phyloP scores from a whole-genome alignment of 2,329 filamentous ascomycete species.

The Aspergillus jensenii region DNA sequence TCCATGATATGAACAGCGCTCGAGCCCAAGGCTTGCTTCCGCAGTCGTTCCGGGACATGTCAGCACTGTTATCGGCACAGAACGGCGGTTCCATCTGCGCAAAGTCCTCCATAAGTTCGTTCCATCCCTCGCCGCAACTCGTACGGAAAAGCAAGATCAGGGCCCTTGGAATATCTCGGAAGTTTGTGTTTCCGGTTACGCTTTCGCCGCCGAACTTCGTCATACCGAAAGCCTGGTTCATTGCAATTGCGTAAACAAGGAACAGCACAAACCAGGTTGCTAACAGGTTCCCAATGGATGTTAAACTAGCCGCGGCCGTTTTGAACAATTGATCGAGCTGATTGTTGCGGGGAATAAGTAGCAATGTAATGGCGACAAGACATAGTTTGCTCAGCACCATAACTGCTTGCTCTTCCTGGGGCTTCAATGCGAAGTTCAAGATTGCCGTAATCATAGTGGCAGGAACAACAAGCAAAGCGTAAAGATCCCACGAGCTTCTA shows the following conservation, averaged over 20 bases:
- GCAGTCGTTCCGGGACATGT: conserved; percentile 87
- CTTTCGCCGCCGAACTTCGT: conserved; percentile 78
- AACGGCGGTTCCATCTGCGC: conserved; percentile 75
- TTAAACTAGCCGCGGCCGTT: conserved; percentile 90
- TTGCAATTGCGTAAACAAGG: conserved; percentile 90
- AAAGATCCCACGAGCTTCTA: conserved; percentile 93
- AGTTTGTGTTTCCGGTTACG: conserved; percentile 80
- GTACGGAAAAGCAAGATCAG: conserved; percentile 90
- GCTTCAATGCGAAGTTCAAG: conserved; percentile 62
- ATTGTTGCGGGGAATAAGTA: conserved; percentile 94
- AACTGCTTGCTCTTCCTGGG: conserved; percentile 58
- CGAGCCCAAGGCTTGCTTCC: conserved; percentile 88
- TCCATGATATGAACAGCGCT: conserved; percentile 91
- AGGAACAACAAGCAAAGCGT: conserved; percentile 74
- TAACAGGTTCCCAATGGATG: conserved; percentile 84
- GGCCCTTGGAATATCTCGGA: conserved; percentile 89
- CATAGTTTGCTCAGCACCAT: conserved; percentile 90
- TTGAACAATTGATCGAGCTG: conserved; percentile 98
- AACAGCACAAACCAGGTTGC: conserved; percentile 98
- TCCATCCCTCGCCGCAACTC: conserved; percentile 96
- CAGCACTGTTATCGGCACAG: conserved; percentile 62
- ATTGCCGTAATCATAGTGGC: conserved; percentile 83
- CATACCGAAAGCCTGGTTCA: conserved; percentile 93
- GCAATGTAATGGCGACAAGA: conserved; percentile 81
- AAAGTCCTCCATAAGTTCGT: conserved; percentile 94